These are phyloP conservation scores for Metarhizium brunneum DNA, from an alignment of 2,329 filamentous ascomycete genomes.

Conservation along the genomic window DNA sequence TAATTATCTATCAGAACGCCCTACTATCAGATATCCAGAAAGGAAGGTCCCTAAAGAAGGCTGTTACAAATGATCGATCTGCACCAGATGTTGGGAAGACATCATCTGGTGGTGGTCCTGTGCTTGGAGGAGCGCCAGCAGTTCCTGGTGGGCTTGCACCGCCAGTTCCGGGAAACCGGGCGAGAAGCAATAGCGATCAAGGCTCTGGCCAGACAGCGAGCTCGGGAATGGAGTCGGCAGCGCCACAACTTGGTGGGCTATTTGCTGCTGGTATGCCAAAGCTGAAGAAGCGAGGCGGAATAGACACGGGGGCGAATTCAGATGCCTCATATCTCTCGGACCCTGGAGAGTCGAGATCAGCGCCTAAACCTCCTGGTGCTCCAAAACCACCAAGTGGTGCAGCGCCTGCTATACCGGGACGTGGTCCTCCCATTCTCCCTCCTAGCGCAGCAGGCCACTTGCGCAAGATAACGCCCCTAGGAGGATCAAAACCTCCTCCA, in stretches of 20 bases:
- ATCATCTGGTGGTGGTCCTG: constrained; percentile 38
- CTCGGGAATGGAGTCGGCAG: constrained; percentile 43
- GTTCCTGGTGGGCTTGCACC: constrained; percentile 63
- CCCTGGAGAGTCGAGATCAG: constrained; percentile 38
- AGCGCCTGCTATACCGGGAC: constrained; percentile 49
- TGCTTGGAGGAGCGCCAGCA: constrained; percentile 69
- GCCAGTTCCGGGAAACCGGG: constrained; percentile 59
- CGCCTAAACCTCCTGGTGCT: constrained; percentile 40
- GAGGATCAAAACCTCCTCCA: constrained; percentile 44
- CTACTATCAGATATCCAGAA: constrained; percentile 82
- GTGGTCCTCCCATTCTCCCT: constrained; percentile 29
- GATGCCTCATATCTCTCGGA: constrained; percentile 74
- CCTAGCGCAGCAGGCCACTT: constrained; percentile 39
- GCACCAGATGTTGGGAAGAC: constrained; percentile 52
- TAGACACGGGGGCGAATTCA: constrained; percentile 53
- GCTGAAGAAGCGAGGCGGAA: constrained; percentile 73
- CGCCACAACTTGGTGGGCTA: constrained; percentile 73
- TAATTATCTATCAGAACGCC: constrained; percentile 53
- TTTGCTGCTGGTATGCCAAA: constrained; percentile 96
- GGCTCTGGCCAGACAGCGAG: constrained; percentile 34
- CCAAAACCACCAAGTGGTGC: constrained; percentile 51
- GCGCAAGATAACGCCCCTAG: constrained; percentile 43
- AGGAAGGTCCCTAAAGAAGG: constrained; percentile 71
- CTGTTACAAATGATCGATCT: constrained; percentile 86
- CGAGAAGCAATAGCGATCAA: constrained; percentile 77